phyloP scores from a whole-genome alignment of 495 filamentous ascomycete species.

The Podospora appendiculata region DNA sequence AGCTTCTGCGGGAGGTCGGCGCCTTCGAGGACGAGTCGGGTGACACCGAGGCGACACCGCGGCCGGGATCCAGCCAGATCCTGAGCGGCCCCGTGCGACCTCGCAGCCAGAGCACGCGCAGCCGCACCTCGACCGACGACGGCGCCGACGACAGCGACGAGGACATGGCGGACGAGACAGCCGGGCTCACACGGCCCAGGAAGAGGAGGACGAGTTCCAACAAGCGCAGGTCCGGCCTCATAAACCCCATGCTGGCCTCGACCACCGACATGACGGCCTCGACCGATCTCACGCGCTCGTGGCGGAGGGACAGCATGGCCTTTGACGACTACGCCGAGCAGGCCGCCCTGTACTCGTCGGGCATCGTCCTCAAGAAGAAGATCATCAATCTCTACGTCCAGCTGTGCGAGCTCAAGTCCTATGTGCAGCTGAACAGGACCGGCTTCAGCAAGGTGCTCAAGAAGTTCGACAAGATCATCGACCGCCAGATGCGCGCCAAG shows the following conservation, averaged over 20 bases:
- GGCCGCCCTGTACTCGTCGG: conserved; percentile 64
- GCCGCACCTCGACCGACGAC: conserved; percentile 39
- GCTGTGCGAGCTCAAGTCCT: conserved; percentile 93
- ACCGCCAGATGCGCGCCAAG: conserved; percentile 62
- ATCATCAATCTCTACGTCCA: conserved; percentile 81
- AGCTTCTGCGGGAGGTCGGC: conserved; percentile 66
- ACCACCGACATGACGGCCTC: conserved; percentile 48
- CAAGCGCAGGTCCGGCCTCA: conserved; percentile 28
- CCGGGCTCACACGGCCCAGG: conserved; percentile 39
- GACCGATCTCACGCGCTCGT: conserved; percentile 39
- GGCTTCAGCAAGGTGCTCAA: conserved; percentile 94
- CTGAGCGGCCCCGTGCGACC: conserved; percentile 1
- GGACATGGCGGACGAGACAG: conserved; percentile 63
- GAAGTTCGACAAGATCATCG: conserved; percentile 96
- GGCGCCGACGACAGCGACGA: conserved; percentile 43
- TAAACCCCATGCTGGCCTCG: conserved; percentile 30
- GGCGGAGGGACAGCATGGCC: conserved; percentile 47
- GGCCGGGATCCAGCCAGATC: conserved; percentile 18
- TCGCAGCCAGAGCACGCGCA: conserved; percentile 28
- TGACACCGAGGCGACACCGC: conserved; percentile 41
- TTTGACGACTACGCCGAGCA: conserved; percentile 74
- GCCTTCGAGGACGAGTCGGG: conserved; percentile 58
- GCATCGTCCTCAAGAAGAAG: conserved; percentile 84
- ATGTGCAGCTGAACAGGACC: conserved; percentile 91
- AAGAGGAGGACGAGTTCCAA: conserved; percentile 20